Evolutionary conservation across 176 grass and related monocot species (phyloP).

Genomic region (Chloris gayana): DNA sequence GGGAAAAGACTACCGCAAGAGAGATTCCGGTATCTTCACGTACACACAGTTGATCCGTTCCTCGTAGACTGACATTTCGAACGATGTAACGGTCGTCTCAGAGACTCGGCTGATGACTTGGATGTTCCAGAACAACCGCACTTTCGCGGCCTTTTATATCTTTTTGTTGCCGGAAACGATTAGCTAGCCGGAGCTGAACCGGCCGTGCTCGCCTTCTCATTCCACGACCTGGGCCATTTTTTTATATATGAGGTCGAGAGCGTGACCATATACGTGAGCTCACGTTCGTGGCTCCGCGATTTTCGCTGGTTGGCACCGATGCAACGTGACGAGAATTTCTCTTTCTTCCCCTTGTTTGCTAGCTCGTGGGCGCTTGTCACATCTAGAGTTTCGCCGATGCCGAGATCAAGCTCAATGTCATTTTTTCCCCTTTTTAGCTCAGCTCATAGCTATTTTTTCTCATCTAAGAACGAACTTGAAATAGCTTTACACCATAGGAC

Average conservation of each 20-base stretch:
- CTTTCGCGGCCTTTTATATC: neutral
- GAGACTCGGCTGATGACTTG: neutral
- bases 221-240: neutral
- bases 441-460: too few relatives aligned
- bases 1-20: too few relatives aligned
- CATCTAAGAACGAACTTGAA: too few relatives aligned
- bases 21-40: neutral
- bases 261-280: neutral
- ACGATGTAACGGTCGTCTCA: neutral
- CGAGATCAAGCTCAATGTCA: too few relatives aligned
- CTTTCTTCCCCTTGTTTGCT: too few relatives aligned
- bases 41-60: slow-evolving; percentile 1
- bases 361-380: neutral
- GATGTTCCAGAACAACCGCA: neutral
- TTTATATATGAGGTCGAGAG: neutral
- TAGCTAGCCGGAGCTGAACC: too few relatives aligned
- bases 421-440: too few relatives aligned
- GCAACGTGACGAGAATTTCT: neutral
- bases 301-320: neutral
- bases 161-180: neutral
- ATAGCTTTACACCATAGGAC: too few relatives aligned
- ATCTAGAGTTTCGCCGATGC: neutral
- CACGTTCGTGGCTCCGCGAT: slow-evolving; percentile 37
- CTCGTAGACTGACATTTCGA: neutral
- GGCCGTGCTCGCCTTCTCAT: neutral